Percentiles rank a stretch among this genome's conserved stretches.
phyloP scores from a whole-genome alignment of 73 alveolate species.

The Paramecium octaurelia region DNA sequence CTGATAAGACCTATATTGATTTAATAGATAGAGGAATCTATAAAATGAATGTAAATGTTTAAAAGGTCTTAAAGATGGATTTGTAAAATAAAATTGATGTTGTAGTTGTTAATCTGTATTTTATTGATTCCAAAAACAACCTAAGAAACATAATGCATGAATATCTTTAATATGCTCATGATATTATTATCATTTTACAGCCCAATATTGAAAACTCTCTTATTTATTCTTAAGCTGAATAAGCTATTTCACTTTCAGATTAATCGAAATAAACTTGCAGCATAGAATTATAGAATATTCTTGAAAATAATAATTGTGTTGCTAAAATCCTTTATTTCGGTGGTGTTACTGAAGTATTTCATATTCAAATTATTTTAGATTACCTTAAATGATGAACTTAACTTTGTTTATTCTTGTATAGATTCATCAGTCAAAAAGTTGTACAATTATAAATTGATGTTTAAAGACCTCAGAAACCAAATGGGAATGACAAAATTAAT shows the following conservation, averaged over 20 bases:
- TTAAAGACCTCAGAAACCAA: slow-evolving; percentile 8
- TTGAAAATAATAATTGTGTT: background rate
- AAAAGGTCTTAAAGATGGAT: background rate
- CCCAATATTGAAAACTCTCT: background rate
- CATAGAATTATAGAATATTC: background rate
- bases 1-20: background rate
- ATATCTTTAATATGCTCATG: slow-evolving; percentile 18
- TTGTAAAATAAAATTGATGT: background rate
- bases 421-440: background rate
- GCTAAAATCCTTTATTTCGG: slow-evolving; percentile 35
- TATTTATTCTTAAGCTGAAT: background rate
- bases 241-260: background rate
- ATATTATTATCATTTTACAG: background rate
- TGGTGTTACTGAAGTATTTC: slow-evolving; percentile 1
- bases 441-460: slow-evolving; percentile 6
- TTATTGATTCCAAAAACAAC: background rate
- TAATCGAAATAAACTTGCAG: slow-evolving; percentile 12
- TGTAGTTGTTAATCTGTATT: background rate
- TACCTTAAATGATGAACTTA: background rate
- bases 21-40: background rate
- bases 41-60: background rate
- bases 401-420: slow-evolving; percentile 24
- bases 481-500: slow-evolving; percentile 29
- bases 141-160: background rate
- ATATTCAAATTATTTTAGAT: background rate